A percentile compares a stretch with the other conserved stretches of the same genome.
Evolutionary conservation across 2,329 filamentous ascomycete species (phyloP).

Genomic region (Talaromyces sp.): DNA sequence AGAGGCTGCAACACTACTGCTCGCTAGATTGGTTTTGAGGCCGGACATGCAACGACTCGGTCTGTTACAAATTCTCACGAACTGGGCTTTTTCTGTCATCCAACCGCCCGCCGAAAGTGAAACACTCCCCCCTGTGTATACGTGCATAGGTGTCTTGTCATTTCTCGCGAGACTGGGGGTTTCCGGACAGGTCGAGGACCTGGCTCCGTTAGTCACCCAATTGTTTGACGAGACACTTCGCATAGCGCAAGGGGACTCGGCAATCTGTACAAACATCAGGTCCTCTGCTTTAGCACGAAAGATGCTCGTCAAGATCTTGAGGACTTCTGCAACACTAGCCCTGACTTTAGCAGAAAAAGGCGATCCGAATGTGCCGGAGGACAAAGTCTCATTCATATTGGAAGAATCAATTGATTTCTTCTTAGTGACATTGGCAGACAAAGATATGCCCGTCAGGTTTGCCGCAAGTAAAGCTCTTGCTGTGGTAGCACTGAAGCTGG

Average conservation of each 20-base stretch:
- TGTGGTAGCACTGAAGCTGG: slow-evolving; percentile 76
- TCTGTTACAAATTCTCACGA: slow-evolving; percentile 65
- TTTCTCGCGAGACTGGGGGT: slow-evolving; percentile 74
- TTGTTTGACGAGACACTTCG: slow-evolving; percentile 66
- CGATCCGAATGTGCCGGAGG: slow-evolving; percentile 29
- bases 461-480: slow-evolving; percentile 91
- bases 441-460: slow-evolving; percentile 85
- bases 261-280: slow-evolving; percentile 55
- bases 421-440: slow-evolving; percentile 75
- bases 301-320: slow-evolving; percentile 78
- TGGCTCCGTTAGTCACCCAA: slow-evolving; percentile 63
- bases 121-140: slow-evolving; percentile 59
- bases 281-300: slow-evolving; percentile 80
- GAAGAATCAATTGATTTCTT: slow-evolving; percentile 82
- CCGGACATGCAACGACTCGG: slow-evolving; percentile 82
- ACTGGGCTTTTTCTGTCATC: slow-evolving; percentile 68
- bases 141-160: slow-evolving; percentile 73
- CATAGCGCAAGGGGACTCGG: slow-evolving; percentile 55
- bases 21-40: slow-evolving; percentile 79
- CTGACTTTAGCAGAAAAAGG: slow-evolving; percentile 52
- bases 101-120: slow-evolving; percentile 37
- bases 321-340: slow-evolving; percentile 68
- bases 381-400: slow-evolving; percentile 55
- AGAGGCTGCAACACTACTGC: slow-evolving; percentile 77
- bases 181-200: slow-evolving; percentile 71